A percentile compares a stretch with the other conserved stretches of the same genome.
phyloP scores from a whole-genome alignment of 164 flowering plant species.

The Annona cherimola region DNA sequence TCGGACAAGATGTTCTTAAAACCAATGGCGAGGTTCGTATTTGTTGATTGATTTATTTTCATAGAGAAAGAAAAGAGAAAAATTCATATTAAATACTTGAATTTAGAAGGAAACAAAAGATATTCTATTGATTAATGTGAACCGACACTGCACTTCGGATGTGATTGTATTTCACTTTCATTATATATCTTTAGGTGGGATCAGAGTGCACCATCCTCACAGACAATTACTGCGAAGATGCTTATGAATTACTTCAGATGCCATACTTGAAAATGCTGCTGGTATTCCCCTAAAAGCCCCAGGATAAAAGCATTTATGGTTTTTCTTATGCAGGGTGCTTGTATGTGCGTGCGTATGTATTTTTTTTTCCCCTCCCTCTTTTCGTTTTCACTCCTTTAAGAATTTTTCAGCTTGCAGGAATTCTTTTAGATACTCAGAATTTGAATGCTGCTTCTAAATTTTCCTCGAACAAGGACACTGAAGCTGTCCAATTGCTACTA shows the following conservation, averaged over 20 bases:
- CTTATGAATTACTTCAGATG: slow-evolving; percentile 61
- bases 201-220: slow-evolving; percentile 65
- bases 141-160: neutral
- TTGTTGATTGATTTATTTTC: neutral
- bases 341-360: neutral
- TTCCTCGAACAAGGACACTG: slow-evolving; percentile 58
- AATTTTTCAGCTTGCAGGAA: slow-evolving; percentile 55
- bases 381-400: slow-evolving; percentile 2
- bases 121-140: neutral
- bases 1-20: slow-evolving; percentile 62
- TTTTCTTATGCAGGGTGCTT: neutral
- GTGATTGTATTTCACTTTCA: neutral
- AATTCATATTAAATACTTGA: neutral
- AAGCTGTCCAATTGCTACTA: slow-evolving; percentile 59
- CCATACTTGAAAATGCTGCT: slow-evolving; percentile 52
- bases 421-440: slow-evolving; percentile 58
- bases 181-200: slow-evolving; percentile 36
- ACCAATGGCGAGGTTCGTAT: slow-evolving; percentile 47
- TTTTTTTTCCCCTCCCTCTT: neutral
- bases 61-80: neutral
- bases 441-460: slow-evolving; percentile 33
- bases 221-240: slow-evolving; percentile 81
- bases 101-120: neutral
- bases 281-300: slow-evolving; percentile 24
- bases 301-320: neutral